Evolutionary conservation across 371 early-diverging fungal species (phyloP), one percentile per base, ranked within the genome.

Genomic region (Gilbertella persicaria): DNA sequence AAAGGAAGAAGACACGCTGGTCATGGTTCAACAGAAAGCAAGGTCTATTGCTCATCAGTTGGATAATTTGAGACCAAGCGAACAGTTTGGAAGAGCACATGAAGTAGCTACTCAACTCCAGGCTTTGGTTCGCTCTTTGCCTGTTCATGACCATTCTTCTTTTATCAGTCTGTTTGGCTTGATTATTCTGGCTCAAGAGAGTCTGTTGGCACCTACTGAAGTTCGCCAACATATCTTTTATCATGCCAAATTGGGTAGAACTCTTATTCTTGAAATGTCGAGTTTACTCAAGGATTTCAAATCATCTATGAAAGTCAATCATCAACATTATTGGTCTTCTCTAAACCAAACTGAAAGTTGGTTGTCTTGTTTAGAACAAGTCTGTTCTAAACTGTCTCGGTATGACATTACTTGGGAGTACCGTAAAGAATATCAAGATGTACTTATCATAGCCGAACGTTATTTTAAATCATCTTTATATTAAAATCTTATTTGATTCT

Each of bases 341-440:
- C 3, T 36, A 25, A 28, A 41, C 16, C 36, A 50, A 28, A 17
- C 50, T 1, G 24, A 30, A 25, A 30, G 25, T 30, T 75, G 75
- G 75, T 28, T 69, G 10, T 38, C 50, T 10, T 37, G 39, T 33
- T 23, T 75, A 23, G 56, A 64, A 28, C 38, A 62, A 7, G 50
- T 62, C 3, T 68, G 71, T 43, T 46, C 50, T 10, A 53, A 47
- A 37, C 35, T 71, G 25, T 54, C 69, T 23, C 47, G 65, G 14
- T 68, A 66, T 37, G 75, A 75, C 53, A 39, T 61, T 5, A 66
- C 62, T 47, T 75, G 75, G 75, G 69, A 75, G 43, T 71, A 66
- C 44, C 44, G 69, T 33, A 66, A 65, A 46, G 75, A 75, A 30
- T 75, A 75, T 24, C 50, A 55, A 25, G 58, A 71, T 37, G 69